Evolutionary conservation across 78 protist species (phyloP).

Genomic region (Dictyostelium purpureum): DNA sequence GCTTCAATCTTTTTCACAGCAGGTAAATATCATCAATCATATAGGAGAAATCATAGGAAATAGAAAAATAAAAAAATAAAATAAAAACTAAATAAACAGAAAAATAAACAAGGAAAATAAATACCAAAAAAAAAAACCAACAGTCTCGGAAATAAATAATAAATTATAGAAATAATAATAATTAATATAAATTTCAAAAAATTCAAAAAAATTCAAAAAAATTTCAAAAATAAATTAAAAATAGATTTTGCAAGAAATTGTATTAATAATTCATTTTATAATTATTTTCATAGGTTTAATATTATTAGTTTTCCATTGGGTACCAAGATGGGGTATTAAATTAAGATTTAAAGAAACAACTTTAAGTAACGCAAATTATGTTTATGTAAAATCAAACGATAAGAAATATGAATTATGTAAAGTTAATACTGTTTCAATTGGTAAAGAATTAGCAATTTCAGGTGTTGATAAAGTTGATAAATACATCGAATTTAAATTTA

Average conservation of each 20-base stretch:
- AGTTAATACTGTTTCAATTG: neutral
- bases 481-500: slow-evolving; percentile 24
- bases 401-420: slow-evolving; percentile 10
- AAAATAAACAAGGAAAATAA: too few species aligned
- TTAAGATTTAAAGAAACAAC: slow-evolving; percentile 13
- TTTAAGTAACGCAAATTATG: slow-evolving; percentile 18
- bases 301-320: slow-evolving; percentile 63
- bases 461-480: neutral
- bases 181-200: too few species aligned
- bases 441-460: slow-evolving; percentile 10
- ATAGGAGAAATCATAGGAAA: too few species aligned
- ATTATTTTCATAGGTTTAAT: neutral
- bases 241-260: neutral
- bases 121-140: too few species aligned
- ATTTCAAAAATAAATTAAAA: too few species aligned
- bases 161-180: too few species aligned
- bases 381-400: slow-evolving; percentile 48
- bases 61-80: too few species aligned
- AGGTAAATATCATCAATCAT: neutral
- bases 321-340: slow-evolving; percentile 50
- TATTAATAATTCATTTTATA: neutral
- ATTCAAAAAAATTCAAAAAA: too few species aligned
- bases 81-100: too few species aligned
- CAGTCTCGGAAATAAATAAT: too few species aligned
- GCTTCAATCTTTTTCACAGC: neutral